Evolutionary conservation across 1,284 basidiomycete genomes (phyloP).

Genomic region (Stygiomarasmius scandens): DNA sequence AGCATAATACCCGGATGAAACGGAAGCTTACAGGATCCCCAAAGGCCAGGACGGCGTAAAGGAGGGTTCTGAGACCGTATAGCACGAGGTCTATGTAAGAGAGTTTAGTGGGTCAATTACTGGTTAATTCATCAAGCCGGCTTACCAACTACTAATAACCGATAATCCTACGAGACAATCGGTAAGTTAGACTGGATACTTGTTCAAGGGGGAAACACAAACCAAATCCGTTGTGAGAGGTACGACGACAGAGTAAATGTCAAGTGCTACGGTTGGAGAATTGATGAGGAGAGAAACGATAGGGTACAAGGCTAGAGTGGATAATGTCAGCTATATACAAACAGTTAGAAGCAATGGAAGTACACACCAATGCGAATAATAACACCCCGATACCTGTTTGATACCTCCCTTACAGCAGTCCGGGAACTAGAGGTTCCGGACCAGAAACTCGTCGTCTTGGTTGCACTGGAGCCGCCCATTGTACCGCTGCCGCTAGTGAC

Average conservation of each 20-base stretch:
- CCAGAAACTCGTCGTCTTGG: neutral
- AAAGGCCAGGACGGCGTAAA: conserved; percentile 23
- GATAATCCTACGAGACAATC: conserved; percentile 8
- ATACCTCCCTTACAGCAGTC: neutral
- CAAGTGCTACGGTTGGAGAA: conserved; percentile 18
- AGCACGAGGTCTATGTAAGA: conserved; percentile 19
- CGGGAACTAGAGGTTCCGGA: neutral
- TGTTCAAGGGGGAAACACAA: neutral
- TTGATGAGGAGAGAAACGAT: conserved; percentile 25
- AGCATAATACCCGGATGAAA: neutral
- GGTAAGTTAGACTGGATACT: neutral
- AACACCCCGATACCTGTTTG: conserved; percentile 16
- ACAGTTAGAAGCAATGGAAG: neutral
- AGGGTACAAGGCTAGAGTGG: conserved; percentile 24
- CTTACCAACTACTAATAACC: conserved; percentile 15
- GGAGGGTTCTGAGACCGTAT: conserved; percentile 21
- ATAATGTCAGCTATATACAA: neutral
- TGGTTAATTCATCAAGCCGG: neutral
- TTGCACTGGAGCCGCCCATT: neutral
- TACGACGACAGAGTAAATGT: conserved; percentile 19
- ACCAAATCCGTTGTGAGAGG: neutral
- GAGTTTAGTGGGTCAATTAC: neutral
- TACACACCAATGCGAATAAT: conserved; percentile 24
- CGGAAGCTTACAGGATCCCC: conserved; percentile 21
- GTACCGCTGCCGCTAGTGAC: neutral